phyloP scores from a whole-genome alignment of 805 yeast species.

The Pichia kluyveri region DNA sequence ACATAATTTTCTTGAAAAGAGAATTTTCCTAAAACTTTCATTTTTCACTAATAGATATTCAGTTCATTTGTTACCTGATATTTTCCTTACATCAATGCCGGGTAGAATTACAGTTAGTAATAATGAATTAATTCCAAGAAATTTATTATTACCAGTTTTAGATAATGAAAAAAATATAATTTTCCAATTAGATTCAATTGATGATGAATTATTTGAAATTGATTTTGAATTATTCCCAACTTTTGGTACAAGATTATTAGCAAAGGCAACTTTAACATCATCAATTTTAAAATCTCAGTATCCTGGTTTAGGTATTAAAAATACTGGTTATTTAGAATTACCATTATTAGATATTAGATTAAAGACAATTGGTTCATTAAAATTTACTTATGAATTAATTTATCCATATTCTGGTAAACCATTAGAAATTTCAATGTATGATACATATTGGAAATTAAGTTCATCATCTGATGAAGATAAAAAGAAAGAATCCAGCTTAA shows the following conservation, averaged over 20 bases:
- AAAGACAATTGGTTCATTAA: slow-evolving; percentile 72
- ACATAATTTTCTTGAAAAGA: slow-evolving; percentile 88
- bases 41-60: slow-evolving; percentile 45
- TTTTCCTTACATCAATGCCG: slow-evolving; percentile 42
- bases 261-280: slow-evolving; percentile 76
- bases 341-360: slow-evolving; percentile 80
- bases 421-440: slow-evolving; percentile 83
- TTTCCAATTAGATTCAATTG: slow-evolving; percentile 75
- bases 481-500: slow-evolving; percentile 20
- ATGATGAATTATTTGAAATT: slow-evolving; percentile 54
- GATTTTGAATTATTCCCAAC: slow-evolving; percentile 91
- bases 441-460: slow-evolving; percentile 95
- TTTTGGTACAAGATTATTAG: slow-evolving; percentile 86
- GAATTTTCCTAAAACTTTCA: slow-evolving; percentile 70
- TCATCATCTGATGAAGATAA: slow-evolving; percentile 28
- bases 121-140: slow-evolving; percentile 81
- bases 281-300: slow-evolving; percentile 32
- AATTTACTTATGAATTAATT: slow-evolving; percentile 71
- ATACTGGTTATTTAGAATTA: slow-evolving; percentile 35
- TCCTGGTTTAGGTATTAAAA: slow-evolving; percentile 31
- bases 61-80: slow-evolving; percentile 36
- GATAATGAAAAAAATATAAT: slow-evolving; percentile 58
- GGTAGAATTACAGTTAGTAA: slow-evolving; percentile 77
- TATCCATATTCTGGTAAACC: slow-evolving; percentile 83
- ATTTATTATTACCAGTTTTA: slow-evolving; percentile 67